Base-by-base conservation (phyloP, 352 stramenopile genomes). In the Blastocystis sp. region DNA sequence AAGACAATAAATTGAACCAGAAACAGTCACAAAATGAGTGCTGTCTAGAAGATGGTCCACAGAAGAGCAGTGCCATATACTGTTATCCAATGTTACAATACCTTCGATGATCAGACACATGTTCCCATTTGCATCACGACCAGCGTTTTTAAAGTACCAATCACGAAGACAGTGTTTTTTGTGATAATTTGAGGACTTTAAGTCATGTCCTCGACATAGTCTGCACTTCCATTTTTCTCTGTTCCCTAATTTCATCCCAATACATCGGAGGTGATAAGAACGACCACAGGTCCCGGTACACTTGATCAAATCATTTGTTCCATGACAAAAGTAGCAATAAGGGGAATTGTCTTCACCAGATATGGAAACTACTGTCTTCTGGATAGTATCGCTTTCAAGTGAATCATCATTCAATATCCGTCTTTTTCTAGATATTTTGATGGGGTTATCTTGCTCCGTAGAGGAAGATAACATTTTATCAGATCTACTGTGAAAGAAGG, bases 311-410 rank as follows among this genome's bases (percentile, higher is more conserved):
- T 76, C 34, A 20, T 55, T 43, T 30, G 9, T 76, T 5, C 65
- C 65, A 56, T 76, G 65, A 56, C 65, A 76, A 55, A 76, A 76
- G 39, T 76, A 76, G 26, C 65, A 76, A 9, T 30, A 55, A 20
- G 30, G 11, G 13, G 8, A 8, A 37, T 76, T 26, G 26, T 18
- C 39, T 24, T 64, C 41, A 3, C 41, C 30, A 70, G 62, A 20
- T 70, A 45, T 20, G 11, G 62, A 24, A 43, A 70, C 30, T 0
- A 43, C 37, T 18, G 30, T 26, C 37, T 70, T 43, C 37, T 70
- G 24, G 13, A 70, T 43, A 0, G 34, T 24, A 24, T 47, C 43
- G 2, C n/a, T 24, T 8, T 26, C 13, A 26, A 55, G 7, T n/a
- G 65, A 24, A 20, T 24, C 43, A 55, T 55, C 34, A 70, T 20